Evolutionary conservation across 179 eudicot species (phyloP).

Genomic region (Sideroxylon spinosum): DNA sequence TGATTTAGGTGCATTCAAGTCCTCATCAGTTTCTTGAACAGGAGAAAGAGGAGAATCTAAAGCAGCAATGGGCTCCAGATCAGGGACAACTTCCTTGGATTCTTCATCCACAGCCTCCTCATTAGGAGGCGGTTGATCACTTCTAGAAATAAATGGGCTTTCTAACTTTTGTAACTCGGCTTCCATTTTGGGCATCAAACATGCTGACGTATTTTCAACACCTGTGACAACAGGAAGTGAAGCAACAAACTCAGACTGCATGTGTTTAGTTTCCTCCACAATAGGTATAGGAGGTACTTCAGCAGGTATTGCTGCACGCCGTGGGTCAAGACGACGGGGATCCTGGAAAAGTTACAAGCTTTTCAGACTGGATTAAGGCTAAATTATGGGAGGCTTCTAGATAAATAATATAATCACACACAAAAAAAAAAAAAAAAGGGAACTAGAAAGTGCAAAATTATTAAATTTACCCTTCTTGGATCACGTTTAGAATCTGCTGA

Average conservation of each 20-base stretch:
- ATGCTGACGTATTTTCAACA: conserved; percentile 32
- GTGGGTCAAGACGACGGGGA: conserved; percentile 96
- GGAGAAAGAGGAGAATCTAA: conserved; percentile 36
- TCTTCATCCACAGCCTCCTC: conserved; percentile 43
- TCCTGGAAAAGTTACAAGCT: conserved; percentile 43
- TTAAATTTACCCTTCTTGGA: conserved; percentile 78
- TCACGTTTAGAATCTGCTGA: conserved; percentile 79
- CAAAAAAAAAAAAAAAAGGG: not conserved
- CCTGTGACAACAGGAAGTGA: conserved; percentile 27
- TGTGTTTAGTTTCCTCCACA: conserved; percentile 41
- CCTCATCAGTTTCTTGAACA: conserved; percentile 37
- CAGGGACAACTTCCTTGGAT: conserved; percentile 29
- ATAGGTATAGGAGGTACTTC: conserved; percentile 43
- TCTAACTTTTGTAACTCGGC: conserved; percentile 27
- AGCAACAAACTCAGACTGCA: conserved; percentile 39
- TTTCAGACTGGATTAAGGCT: not conserved
- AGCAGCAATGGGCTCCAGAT: conserved; percentile 31
- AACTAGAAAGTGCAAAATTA: not conserved
- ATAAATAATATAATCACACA: not conserved
- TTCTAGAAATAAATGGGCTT: conserved; percentile 19
- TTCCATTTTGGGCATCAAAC: conserved; percentile 34
- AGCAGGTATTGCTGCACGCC: conserved; percentile 45
- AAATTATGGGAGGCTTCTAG: not conserved
- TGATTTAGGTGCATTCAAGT: conserved; percentile 22
- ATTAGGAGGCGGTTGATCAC: conserved; percentile 31